A percentile compares a stretch with the other conserved stretches of the same genome.
Evolutionary conservation across 2,329 filamentous ascomycete species (phyloP).

Genomic region (Aspergillus tubingensis): DNA sequence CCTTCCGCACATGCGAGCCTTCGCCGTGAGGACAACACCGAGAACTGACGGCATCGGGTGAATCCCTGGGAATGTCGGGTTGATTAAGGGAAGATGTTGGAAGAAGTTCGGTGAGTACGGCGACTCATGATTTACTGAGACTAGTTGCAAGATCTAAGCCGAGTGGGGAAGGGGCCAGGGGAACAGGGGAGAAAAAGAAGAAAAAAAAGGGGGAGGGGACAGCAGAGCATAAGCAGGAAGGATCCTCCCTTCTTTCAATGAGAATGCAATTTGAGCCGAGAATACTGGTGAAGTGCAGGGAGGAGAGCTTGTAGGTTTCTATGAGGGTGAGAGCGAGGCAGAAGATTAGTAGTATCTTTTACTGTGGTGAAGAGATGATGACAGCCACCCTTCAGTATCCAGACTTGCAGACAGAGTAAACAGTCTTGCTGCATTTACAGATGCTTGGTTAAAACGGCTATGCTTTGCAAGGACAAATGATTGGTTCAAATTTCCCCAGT

Average conservation of each 20-base stretch:
- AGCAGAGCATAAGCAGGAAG: slow-evolving; percentile 1
- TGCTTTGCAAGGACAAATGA: neutral
- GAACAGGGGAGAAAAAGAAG: too few relatives aligned
- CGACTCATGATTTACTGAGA: neutral
- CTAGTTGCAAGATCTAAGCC: neutral
- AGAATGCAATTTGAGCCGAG: neutral
- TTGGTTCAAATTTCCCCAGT: neutral
- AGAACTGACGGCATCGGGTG: neutral
- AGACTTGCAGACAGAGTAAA: neutral
- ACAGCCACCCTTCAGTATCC: neutral
- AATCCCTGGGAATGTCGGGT: neutral
- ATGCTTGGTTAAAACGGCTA: neutral
- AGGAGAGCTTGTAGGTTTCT: neutral
- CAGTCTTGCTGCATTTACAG: neutral
- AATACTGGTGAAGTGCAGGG: too few relatives aligned
- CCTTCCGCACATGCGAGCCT: neutral
- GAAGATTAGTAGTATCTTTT: neutral
- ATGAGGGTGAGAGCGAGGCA: neutral
- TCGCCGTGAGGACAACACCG: neutral
- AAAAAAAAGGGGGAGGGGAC: slow-evolving; percentile 1
- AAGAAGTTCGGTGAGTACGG: neutral
- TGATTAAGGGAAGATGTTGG: neutral
- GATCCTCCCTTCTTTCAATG: neutral
- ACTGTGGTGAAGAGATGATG: neutral
- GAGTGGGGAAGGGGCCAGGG: slow-evolving; percentile 5